Evolutionary conservation across 1,139 yeast species (phyloP).

Genomic region (Zygosaccharomyces sapae): DNA sequence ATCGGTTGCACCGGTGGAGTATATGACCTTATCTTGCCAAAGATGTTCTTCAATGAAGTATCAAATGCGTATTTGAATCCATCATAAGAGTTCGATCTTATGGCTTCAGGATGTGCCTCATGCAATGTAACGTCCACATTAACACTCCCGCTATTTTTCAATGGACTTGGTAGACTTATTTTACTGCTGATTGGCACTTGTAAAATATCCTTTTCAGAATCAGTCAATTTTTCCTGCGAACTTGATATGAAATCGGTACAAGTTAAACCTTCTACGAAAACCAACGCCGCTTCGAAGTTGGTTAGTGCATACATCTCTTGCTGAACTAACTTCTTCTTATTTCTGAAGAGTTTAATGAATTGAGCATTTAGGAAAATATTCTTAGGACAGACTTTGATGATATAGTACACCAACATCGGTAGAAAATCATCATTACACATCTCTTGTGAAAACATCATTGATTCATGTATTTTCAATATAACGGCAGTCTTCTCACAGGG

Average conservation of each 20-base stretch:
- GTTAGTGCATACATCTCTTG: constrained; percentile 57
- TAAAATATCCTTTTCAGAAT: constrained; percentile 18
- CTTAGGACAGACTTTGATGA: constrained; percentile 44
- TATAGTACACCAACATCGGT: constrained; percentile 51
- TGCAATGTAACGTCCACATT: constrained; percentile 4
- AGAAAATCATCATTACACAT: constrained; percentile 46
- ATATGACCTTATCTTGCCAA: constrained; percentile 32
- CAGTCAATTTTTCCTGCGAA: constrained; percentile 17
- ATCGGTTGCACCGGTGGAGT: constrained; percentile 27
- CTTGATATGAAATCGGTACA: constrained; percentile 40
- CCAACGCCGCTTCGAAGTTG: constrained; percentile 60
- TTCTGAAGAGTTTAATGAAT: constrained; percentile 55
- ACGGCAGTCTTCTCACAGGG: constrained; percentile 31
- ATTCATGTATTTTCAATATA: constrained; percentile 28
- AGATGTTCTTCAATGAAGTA: constrained; percentile 29
- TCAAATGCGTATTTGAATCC: constrained; percentile 31
- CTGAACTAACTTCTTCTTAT: constrained; percentile 44
- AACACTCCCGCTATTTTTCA: not conserved
- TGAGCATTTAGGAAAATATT: constrained; percentile 47
- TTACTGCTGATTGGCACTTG: constrained; percentile 21
- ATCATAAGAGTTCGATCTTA: constrained; percentile 25
- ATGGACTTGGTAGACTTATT: constrained; percentile 18
- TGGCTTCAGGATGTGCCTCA: constrained; percentile 14
- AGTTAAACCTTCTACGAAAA: constrained; percentile 48
- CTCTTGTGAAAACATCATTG: constrained; percentile 24